Evolutionary conservation across 345 rosid genomes (phyloP).

Genomic region (Sonneratia alba): DNA sequence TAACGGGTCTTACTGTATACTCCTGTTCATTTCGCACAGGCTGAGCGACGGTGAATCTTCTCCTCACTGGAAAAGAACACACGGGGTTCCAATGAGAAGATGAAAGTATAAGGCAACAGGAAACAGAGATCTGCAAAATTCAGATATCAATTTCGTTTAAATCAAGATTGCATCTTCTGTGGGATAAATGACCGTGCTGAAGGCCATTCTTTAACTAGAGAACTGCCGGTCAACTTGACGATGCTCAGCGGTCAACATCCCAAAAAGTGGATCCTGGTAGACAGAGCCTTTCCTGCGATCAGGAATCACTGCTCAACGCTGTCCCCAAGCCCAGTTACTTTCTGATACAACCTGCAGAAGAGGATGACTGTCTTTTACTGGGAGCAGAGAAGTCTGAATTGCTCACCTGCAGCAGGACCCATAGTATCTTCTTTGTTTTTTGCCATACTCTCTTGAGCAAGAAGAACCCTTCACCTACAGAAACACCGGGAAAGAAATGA

Average conservation of each 20-base stretch:
- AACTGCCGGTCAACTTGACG: not conserved
- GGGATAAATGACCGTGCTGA: not conserved
- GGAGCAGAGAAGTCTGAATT: not conserved
- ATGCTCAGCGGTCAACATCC: not conserved
- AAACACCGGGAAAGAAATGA: too few species aligned
- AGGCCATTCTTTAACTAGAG: not conserved
- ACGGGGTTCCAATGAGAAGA: not conserved
- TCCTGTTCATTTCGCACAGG: not conserved
- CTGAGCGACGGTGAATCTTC: too few species aligned
- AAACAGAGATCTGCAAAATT: not conserved
- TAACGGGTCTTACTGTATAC: not conserved
- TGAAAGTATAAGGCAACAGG: not conserved
- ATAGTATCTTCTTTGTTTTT: not conserved
- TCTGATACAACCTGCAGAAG: constrained; percentile 1
- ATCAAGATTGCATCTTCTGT: too few species aligned
- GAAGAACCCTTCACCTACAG: not conserved
- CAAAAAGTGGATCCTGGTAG: not conserved
- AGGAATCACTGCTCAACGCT: not conserved
- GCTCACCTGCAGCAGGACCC: constrained; percentile 1
- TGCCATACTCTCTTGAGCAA: not conserved
- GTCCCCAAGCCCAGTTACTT: not conserved
- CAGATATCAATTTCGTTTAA: not conserved
- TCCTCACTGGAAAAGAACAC: too few species aligned
- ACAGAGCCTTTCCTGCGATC: not conserved
- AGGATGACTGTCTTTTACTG: not conserved